A percentile compares a stretch with the other conserved stretches of the same genome.
phyloP scores from a whole-genome alignment of 176 grass and related monocot species.

The Saccharum spontaneum region DNA sequence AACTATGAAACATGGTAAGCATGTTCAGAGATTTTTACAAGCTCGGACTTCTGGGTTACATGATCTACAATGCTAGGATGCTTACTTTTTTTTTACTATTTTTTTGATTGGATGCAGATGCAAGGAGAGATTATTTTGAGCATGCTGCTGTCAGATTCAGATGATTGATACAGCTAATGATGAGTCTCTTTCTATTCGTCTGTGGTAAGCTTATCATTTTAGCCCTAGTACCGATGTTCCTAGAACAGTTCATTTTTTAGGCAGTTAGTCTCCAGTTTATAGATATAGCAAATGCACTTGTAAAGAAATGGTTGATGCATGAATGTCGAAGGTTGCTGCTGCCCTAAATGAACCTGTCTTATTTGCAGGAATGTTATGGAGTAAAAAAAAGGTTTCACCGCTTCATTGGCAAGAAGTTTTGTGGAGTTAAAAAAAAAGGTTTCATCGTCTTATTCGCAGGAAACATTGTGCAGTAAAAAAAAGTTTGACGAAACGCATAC shows the following conservation, averaged over 20 bases:
- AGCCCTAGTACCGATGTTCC: background rate
- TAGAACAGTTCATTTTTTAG: background rate
- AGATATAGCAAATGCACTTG: background rate
- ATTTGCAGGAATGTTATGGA: slow-evolving; percentile 25
- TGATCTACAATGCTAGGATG: background rate
- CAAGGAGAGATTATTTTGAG: slow-evolving; percentile 91
- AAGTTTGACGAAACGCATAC: background rate
- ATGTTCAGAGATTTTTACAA: slow-evolving; percentile 7
- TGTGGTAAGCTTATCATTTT: background rate
- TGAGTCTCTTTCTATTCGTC: slow-evolving; percentile 34
- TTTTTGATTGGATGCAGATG: slow-evolving; percentile 60
- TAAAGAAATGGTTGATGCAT: background rate
- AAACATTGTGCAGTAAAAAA: slow-evolving; percentile 4
- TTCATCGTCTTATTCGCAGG: background rate
- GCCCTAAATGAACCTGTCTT: background rate
- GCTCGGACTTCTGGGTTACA: background rate
- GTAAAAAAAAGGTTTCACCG: background rate
- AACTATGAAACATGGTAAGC: slow-evolving; percentile 97
- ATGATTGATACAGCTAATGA: slow-evolving; percentile 46
- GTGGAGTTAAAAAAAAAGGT: background rate
- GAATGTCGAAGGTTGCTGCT: background rate
- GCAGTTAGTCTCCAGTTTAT: background rate
- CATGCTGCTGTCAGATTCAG: slow-evolving; percentile 57
- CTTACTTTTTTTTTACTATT: background rate
- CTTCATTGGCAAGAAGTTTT: background rate